Base-by-base conservation (phyloP, 2,329 filamentous ascomycete species). In the Verticillium longisporum region DNA sequence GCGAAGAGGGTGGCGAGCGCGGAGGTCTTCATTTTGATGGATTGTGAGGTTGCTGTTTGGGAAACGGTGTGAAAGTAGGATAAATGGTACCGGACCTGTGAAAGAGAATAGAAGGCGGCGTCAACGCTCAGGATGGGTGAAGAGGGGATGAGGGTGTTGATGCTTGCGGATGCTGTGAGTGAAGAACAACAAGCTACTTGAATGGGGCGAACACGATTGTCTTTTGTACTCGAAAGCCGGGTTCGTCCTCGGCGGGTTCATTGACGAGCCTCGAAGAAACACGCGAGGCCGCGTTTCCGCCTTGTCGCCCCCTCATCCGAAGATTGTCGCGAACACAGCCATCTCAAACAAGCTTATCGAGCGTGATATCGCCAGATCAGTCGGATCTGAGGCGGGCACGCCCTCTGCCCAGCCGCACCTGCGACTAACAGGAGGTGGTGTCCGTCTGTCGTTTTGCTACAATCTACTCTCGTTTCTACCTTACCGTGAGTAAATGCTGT, bases 1-100 rank as follows among this genome's bases (percentile, higher is more conserved):
- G 82, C 76, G 68, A 87, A 71, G 73, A 84, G 74, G 68, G 78
- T 74, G 68, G 83, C 71, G 65, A 74, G 63, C 62, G 77, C 41
- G 65, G 72, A 55, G 60, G 65, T 64, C 64, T 72, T 74, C 69
- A 74, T 75, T 45, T 62, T 71, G 66, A 57, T 31, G n/a, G 18
- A 26, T 55, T 53, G 36, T 14, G n/a, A 7, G 7, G 15, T 33
- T 38, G 11, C 36, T 57, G 45, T 5, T 11, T 14, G 15, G n/a
- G 15, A 18, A n/a, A 32, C 2, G 55, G 10, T 36, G 63, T 55
- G 50, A 56, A 60, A 33, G 26, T 54, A 56, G 61, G 21, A 60
- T 62, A 61, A 62, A 65, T 62, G 63, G 63, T 59, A 59, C n/a
- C 56, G 10, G 56, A n/a, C 21, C 10, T 32, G 31, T 21, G 21